Base-by-base conservation (phyloP, 257 asterid genomes). In the Echites panduratus region DNA sequence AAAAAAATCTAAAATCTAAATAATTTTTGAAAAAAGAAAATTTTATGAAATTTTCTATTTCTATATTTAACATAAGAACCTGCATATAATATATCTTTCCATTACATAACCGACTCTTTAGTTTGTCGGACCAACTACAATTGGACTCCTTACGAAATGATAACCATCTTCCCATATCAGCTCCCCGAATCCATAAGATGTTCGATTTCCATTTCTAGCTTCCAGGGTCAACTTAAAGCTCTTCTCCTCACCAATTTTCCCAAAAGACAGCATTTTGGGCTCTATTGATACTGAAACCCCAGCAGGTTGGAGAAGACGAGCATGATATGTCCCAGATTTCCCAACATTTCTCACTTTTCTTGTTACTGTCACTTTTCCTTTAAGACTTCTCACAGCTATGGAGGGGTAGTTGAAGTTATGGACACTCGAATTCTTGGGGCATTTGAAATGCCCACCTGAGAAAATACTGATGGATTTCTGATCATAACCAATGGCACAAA, bases 401-500 rank as follows among this genome's bases (percentile, higher is more conserved):
- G 87, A 78, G 1, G 87, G 87, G 49, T 80, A 70, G n/a, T 76
- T 76, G 73, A 83, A 75, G 90, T 75, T 66, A 29, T 79, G 1
- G 7, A 82, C 26, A 14, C n/a, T 79, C 24, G 80, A 76, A 1
- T 71, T 50, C 26, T 64, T 8, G 0, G 87, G 88, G 72, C 97
- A 90, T 0, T 56, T n/a, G 72, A 83, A 76, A 3, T 76, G 0
- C 20, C 32, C 5, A 0, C 50, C 57, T 0, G 87, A 16, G 54
- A 87, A 77, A 2, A 1, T 7, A 0, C 64, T 6, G 47, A 87
- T 29, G 9, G 1, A 0, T 0, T 81, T 67, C 29, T 79, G 47
- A 78, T 81, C 80, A 68, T 89, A 90, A n/a, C 96, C 90, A 20
- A 81, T 20, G 24, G 87, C 78, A 50, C 97, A 90, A 0, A 90